A percentile compares a stretch with the other conserved stretches of the same genome.
Conservation (phyloP, 1,284 basidiomycete species). For the Cryptococcus sp. region DNA sequence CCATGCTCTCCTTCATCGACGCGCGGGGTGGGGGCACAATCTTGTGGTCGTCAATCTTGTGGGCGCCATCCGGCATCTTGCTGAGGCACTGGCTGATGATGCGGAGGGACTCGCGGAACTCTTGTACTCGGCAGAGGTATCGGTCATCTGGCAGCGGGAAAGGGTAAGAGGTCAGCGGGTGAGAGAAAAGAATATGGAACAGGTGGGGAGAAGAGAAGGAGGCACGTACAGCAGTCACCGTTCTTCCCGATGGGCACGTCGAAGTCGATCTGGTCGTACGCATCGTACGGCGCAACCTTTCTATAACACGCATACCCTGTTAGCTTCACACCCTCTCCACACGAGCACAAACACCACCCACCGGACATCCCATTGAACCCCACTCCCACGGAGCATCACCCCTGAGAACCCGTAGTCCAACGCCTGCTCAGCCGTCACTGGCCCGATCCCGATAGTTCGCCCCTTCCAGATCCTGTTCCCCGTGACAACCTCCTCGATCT, state of each 20-base stretch:
- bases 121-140: conserved; percentile 95
- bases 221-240: conserved; percentile 74
- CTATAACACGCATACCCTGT: conserved; percentile 19
- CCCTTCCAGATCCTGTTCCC: conserved; percentile 98
- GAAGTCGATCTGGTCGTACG: conserved; percentile 97
- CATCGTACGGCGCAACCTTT: conserved; percentile 91
- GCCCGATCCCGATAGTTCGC: conserved; percentile 85
- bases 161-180: neutral
- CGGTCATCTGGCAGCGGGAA: conserved; percentile 44
- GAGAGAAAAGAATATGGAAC: neutral
- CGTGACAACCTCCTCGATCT: conserved; percentile 96
- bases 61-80: conserved; percentile 90
- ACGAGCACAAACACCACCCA: conserved; percentile 16
- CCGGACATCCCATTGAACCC: conserved; percentile 91
- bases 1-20: conserved; percentile 99
- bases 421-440: conserved; percentile 88
- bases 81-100: conserved; percentile 94
- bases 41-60: conserved; percentile 98
- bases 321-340: too few species aligned
- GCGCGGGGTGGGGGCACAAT: conserved; percentile 95
- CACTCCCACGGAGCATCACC: conserved; percentile 94
- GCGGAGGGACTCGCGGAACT: conserved; percentile 89
- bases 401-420: conserved; percentile 92
- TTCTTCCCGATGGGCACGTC: conserved; percentile 94
- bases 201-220: neutral